Evolutionary conservation across 495 filamentous ascomycete species (phyloP).

Genomic region (Xylaria telfairii): DNA sequence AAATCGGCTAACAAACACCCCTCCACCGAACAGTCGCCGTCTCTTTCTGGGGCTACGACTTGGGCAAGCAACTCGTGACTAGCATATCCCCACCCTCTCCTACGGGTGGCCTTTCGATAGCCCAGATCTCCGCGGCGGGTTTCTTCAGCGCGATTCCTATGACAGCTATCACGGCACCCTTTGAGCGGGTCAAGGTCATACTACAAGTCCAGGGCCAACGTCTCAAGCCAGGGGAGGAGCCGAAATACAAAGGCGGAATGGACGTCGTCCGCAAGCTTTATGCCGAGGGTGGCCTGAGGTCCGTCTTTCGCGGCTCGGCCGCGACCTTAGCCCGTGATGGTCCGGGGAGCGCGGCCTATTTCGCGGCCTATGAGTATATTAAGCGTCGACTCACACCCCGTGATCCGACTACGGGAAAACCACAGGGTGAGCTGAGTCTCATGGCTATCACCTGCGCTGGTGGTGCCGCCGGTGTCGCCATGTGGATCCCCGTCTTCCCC

Average conservation of each 20-base stretch:
- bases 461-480: slow-evolving; percentile 89
- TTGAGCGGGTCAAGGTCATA: slow-evolving; percentile 98
- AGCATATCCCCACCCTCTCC: slow-evolving; percentile 67
- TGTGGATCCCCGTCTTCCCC: slow-evolving; percentile 99
- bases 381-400: slow-evolving; percentile 87
- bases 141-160: slow-evolving; percentile 99
- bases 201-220: slow-evolving; percentile 98
- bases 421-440: slow-evolving; percentile 75
- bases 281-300: slow-evolving; percentile 85
- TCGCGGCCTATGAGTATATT: slow-evolving; percentile 94
- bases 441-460: slow-evolving; percentile 85
- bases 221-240: slow-evolving; percentile 86
- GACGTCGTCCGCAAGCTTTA: slow-evolving; percentile 98
- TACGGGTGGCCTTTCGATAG: slow-evolving; percentile 74
- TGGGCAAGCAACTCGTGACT: slow-evolving; percentile 87
- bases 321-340: slow-evolving; percentile 95
- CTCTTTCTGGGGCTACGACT: slow-evolving; percentile 98
- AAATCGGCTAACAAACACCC: background rate
- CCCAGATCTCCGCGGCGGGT: slow-evolving; percentile 87
- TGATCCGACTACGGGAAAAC: slow-evolving; percentile 74
- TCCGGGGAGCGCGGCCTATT: slow-evolving; percentile 92
- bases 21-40: slow-evolving; percentile 73
- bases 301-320: slow-evolving; percentile 86
- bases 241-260: slow-evolving; percentile 84
- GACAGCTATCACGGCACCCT: slow-evolving; percentile 96